Conservation (phyloP, 2,329 filamentous ascomycete species). For the Sordariomycetes sp. region DNA sequence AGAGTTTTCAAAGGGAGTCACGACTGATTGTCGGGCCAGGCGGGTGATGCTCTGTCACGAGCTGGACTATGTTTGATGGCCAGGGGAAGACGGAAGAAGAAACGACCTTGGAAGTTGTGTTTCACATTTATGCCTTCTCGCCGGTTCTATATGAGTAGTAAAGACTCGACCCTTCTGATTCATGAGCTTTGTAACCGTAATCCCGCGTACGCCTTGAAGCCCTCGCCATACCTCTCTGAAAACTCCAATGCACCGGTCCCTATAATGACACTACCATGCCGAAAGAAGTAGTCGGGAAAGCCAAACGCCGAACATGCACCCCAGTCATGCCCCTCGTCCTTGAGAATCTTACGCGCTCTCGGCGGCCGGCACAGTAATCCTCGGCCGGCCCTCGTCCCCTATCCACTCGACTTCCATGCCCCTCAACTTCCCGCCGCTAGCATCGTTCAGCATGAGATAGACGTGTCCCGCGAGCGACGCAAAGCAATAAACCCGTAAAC, state of each 20-base stretch:
- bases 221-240: too few relatives aligned
- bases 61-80: too few relatives aligned
- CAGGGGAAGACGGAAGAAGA: too few relatives aligned
- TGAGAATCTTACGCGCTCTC: not conserved
- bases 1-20: not conserved
- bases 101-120: too few relatives aligned
- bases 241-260: too few relatives aligned
- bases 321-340: not conserved
- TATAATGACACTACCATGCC: too few relatives aligned
- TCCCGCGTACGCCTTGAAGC: too few relatives aligned
- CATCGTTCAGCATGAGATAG: constrained; percentile 63
- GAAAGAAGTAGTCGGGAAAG: not conserved
- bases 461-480: constrained; percentile 59
- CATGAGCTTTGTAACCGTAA: too few relatives aligned
- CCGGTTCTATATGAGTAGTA: too few relatives aligned
- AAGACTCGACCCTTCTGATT: too few relatives aligned
- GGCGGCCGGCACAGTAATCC: constrained; percentile 21
- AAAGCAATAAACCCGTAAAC: constrained; percentile 64
- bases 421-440: constrained; percentile 49
- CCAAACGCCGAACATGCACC: not conserved
- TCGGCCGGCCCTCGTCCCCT: constrained; percentile 45
- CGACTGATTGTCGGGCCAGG: not conserved
- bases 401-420: constrained; percentile 50
- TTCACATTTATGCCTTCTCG: too few relatives aligned
- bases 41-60: too few relatives aligned